A percentile compares a stretch with the other conserved stretches of the same genome.
Conservation (phyloP, 306 rosid species). For the Cajanus cajan region DNA sequence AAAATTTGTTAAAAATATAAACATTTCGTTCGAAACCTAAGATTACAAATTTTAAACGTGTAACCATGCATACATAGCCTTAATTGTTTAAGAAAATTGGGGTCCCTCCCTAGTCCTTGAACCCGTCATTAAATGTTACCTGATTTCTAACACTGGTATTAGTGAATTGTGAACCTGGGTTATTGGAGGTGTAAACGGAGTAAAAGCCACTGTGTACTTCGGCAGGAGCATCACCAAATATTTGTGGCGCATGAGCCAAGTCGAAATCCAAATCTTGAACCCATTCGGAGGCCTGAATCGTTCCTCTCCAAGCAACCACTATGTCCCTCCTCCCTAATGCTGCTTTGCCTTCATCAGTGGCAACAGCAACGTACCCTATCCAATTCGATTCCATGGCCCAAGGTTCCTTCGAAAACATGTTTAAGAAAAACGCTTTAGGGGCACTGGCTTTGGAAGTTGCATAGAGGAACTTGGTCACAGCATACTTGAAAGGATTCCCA, state of each 20-base stretch:
- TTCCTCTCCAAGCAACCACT: constrained; percentile 86
- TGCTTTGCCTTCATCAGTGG: constrained; percentile 61
- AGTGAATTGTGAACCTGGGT: constrained; percentile 37
- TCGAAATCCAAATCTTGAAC: constrained; percentile 48
- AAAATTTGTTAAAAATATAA: too few species aligned
- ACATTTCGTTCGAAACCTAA: too few species aligned
- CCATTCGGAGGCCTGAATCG: constrained; percentile 62
- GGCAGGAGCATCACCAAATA: constrained; percentile 42
- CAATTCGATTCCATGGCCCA: constrained; percentile 76
- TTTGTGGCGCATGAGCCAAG: constrained; percentile 38
- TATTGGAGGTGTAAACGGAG: constrained; percentile 62
- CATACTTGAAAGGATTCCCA: constrained; percentile 46
- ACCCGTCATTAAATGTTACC: constrained; percentile 26
- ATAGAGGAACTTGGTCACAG: constrained; percentile 59
- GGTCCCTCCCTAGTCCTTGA: too few species aligned
- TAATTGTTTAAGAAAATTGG: too few species aligned
- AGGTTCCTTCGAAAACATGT: constrained; percentile 54
- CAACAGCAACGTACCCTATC: constrained; percentile 80
- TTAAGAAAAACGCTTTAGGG: constrained; percentile 50
- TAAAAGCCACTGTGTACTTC: constrained; percentile 69
- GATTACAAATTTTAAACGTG: too few species aligned
- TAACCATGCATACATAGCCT: too few species aligned
- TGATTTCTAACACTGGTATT: constrained; percentile 57
- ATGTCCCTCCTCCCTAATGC: constrained; percentile 74
- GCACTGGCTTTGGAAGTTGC: constrained; percentile 55